Base-by-base conservation (phyloP, 2,329 filamentous ascomycete genomes). In the Colletotrichum endophyticum region DNA sequence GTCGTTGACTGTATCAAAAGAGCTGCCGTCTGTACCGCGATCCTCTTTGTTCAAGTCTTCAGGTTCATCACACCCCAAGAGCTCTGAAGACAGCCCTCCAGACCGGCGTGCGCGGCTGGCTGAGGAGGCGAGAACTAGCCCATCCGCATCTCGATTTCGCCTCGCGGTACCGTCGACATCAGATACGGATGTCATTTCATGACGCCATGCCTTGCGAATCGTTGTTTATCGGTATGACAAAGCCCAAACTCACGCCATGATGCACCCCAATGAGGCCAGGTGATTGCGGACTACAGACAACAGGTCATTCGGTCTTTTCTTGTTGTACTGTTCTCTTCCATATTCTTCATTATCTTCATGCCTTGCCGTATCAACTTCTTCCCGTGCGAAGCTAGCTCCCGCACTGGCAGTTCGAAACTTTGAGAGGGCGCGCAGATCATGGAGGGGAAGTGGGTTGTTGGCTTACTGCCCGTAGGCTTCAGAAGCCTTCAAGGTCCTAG, bases 391-490 rank as follows among this genome's bases (percentile, higher is more conserved):
- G 19, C 32, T 68, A 57, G 56, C 63, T 73, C 39, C 63, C 56
- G 63, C 73, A 73, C 68, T 68, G 73, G 69, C 69, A 73, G 70
- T 34, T 75, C 61, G 56, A 75, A 68, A 75, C 69, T 72, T 73
- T 67, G 63, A 53, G 27, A 62, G 69, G 36, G 30, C 27, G 28
- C 57, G 69, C 73, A 75, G 62, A 72, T 72, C 39, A 34, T 63
- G 34, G 32, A 56, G 53, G 39, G 67, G 28, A 16, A 66, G 68
- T 67, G 62, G 69, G 61, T 30, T 66, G 66, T 59, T 71, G 72
- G 44, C 64, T 25, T 69, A 6, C 59, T 36, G 36, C 63, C 63
- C 25, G 39, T 22, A 25, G 22, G 61, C 44, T 66, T 57, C 44
- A 72, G 30, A 56, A 72, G 44, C 67, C 36, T 61, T 25, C 72